Percentiles rank a stretch among this genome's conserved stretches.
These are phyloP conservation scores for Aspergillus terreus DNA, from an alignment of 2,329 filamentous ascomycete species.

Conservation along the genomic window DNA sequence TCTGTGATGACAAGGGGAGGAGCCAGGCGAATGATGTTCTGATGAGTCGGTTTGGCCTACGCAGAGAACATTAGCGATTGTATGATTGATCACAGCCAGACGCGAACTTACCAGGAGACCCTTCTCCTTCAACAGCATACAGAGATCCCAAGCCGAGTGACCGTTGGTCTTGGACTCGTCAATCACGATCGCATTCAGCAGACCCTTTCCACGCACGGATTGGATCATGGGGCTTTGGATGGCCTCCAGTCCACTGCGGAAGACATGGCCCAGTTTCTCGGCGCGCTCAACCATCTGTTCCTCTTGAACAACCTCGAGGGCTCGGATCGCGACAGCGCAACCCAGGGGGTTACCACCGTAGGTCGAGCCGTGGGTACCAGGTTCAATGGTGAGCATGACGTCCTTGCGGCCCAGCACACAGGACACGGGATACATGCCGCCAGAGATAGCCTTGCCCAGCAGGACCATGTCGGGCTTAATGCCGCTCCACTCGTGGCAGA, in stretches of 20 bases:
- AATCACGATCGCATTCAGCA: slow-evolving; percentile 94
- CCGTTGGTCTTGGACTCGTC: slow-evolving; percentile 83
- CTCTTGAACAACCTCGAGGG: slow-evolving; percentile 88
- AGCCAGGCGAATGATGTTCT: slow-evolving; percentile 98
- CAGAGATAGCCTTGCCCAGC: slow-evolving; percentile 94
- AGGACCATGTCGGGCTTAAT: slow-evolving; percentile 95
- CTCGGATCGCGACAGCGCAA: slow-evolving; percentile 91
- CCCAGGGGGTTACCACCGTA: slow-evolving; percentile 96
- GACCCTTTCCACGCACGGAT: slow-evolving; percentile 81
- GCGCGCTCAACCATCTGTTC: slow-evolving; percentile 82
- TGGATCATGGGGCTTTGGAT: slow-evolving; percentile 79
- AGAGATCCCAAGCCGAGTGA: slow-evolving; percentile 92
- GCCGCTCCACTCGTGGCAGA: slow-evolving; percentile 90
- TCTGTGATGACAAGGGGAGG: slow-evolving; percentile 93
- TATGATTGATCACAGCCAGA: neutral
- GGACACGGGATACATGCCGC: slow-evolving; percentile 98
- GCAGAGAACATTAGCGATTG: neutral
- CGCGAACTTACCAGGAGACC: slow-evolving; percentile 71
- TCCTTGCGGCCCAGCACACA: slow-evolving; percentile 84
- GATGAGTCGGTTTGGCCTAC: slow-evolving; percentile 95
- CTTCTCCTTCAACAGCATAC: slow-evolving; percentile 92
- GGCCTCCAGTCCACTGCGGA: slow-evolving; percentile 72
- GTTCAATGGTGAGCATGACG: slow-evolving; percentile 92
- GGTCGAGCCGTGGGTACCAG: slow-evolving; percentile 96
- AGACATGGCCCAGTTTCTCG: slow-evolving; percentile 73